phyloP scores from a whole-genome alignment of 2,329 filamentous ascomycete species.

The Capronia americana region DNA sequence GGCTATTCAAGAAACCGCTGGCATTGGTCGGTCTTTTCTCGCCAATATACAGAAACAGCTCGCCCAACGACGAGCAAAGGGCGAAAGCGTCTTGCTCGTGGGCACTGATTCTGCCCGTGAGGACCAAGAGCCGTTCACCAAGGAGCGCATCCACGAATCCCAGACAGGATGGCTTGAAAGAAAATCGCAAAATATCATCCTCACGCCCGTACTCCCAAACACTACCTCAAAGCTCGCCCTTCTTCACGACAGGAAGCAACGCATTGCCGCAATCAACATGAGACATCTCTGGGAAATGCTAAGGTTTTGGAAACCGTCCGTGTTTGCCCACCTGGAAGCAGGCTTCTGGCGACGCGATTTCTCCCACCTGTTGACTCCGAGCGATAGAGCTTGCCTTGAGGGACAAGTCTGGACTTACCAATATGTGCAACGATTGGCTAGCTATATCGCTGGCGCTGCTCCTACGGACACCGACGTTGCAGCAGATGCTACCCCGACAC shows the following conservation, averaged over 20 bases:
- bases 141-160: slow-evolving; percentile 54
- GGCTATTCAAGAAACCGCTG: slow-evolving; percentile 66
- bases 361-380: slow-evolving; percentile 38
- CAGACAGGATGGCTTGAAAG: slow-evolving; percentile 55
- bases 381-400: slow-evolving; percentile 45
- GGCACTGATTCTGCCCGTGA: slow-evolving; percentile 73
- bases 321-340: slow-evolving; percentile 32
- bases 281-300: slow-evolving; percentile 71
- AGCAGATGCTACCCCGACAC: slow-evolving; percentile 13
- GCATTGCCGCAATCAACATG: slow-evolving; percentile 65
- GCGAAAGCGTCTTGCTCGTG: slow-evolving; percentile 75
- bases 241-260: slow-evolving; percentile 52
- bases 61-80: slow-evolving; percentile 72
- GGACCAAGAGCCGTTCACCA: slow-evolving; percentile 53
- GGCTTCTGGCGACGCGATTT: slow-evolving; percentile 42
- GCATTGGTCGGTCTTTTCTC: slow-evolving; percentile 73
- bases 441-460: slow-evolving; percentile 52
- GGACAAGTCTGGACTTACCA: slow-evolving; percentile 63
- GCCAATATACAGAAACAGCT: slow-evolving; percentile 73
- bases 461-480: slow-evolving; percentile 42
- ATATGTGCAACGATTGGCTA: slow-evolving; percentile 66
- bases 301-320: slow-evolving; percentile 42
- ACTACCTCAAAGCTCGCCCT: slow-evolving; percentile 29
- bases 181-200: slow-evolving; percentile 60
- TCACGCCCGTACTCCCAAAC: slow-evolving; percentile 59